Evolutionary conservation across 1,284 basidiomycete species (phyloP).

Genomic region (Microbotryum scabiosae): DNA sequence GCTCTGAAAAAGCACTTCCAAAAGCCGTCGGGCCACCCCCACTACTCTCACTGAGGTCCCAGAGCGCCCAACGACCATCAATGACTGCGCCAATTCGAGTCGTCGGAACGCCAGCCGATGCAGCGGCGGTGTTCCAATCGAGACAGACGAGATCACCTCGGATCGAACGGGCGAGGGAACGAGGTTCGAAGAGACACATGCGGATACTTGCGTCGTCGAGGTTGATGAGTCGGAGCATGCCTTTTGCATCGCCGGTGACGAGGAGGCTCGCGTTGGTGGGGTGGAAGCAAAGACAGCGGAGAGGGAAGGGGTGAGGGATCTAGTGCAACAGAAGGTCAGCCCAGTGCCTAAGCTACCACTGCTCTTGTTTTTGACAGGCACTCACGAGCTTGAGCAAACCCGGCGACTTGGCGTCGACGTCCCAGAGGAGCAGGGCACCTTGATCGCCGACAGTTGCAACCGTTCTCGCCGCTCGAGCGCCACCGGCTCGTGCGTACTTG

Average conservation of each 20-base stretch:
- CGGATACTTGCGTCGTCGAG: neutral
- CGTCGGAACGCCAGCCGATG: neutral
- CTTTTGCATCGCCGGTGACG: neutral
- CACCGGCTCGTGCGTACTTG: neutral
- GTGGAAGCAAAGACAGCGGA: neutral
- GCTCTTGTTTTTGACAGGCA: too few relatives aligned
- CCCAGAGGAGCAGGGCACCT: neutral
- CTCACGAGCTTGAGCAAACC: too few relatives aligned
- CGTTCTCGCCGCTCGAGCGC: neutral
- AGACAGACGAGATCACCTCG: too few relatives aligned
- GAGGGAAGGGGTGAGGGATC: constrained; percentile 1
- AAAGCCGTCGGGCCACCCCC: neutral
- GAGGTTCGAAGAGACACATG: neutral
- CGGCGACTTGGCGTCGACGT: neutral
- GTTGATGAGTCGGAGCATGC: neutral
- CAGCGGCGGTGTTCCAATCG: too few relatives aligned
- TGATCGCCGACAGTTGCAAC: neutral
- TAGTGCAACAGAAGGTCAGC: neutral
- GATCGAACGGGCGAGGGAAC: too few relatives aligned
- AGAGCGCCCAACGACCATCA: neutral
- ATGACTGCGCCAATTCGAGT: neutral
- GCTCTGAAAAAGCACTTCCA: neutral
- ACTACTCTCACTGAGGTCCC: neutral
- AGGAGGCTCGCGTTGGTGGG: neutral
- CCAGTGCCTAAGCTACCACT: neutral